Evolutionary conservation across 306 rosid genomes (phyloP), one percentile per base, ranked within the genome.

Genomic region (Glycine latifolia): DNA sequence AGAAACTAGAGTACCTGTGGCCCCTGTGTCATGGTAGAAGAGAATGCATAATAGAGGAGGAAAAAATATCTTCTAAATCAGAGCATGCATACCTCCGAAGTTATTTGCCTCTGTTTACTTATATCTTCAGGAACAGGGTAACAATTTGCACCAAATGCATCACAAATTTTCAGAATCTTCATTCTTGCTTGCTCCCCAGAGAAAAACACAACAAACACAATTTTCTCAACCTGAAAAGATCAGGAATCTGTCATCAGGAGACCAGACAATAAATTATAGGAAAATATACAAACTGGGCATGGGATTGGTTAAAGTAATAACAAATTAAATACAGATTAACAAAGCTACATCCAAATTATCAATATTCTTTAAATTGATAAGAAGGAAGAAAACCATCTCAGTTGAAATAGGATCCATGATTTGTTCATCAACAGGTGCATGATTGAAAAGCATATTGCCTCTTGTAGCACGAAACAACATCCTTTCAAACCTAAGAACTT

Each of bases 381-480:
- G 84, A 81, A 79, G 59, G 73, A 88, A 85, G 73, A 63, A 78
- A 84, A 94, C 98, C 98, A 84, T 91, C 88, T 94, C 97, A 41
- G 76, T 75, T 74, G 97, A 89, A 82, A 94, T 71, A 69, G 98
- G 97, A 87, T 94, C 95, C 89, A 88, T 73, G 82, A 90, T 90
- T 74, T 85, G 85, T 59, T 89, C 95, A 83, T 91, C 98, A 71
- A 90, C 91, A 3, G 89, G 79, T 54, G 97, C 94, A 81, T 91
- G 95, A 83, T 94, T 94, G 86, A 94, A 94, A 84, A 94, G 92
- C 95, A 94, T 90, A 77, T 94, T 94, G 78, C 98, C 98, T 86
- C 98, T 91, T 35, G 98, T 94, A 67, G 98, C 92, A 75, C 98
- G 98, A 83, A 94, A 94, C 85, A 94, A 61, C 90, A 94, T 91